These are phyloP conservation scores for Penicillium cinerascens DNA, from an alignment of 495 filamentous ascomycete genomes.

Conservation along the genomic window DNA sequence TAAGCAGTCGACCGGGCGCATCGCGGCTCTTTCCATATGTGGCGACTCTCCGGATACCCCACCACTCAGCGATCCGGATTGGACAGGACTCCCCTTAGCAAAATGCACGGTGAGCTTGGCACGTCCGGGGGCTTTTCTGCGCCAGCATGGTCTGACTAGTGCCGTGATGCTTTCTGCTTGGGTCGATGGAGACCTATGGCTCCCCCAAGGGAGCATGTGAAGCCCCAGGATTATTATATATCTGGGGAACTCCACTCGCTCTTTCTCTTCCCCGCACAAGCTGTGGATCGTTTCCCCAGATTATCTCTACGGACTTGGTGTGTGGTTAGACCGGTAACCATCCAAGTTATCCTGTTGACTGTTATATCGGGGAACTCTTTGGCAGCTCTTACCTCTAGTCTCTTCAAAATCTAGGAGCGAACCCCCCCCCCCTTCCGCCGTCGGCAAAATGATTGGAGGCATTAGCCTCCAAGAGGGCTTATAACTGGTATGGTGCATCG, in stretches of 20 bases:
- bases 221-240: too few species aligned
- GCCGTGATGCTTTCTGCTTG: conserved; percentile 13
- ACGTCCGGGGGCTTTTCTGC: conserved; percentile 9
- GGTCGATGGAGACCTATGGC: too few species aligned
- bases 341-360: too few species aligned
- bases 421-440: too few species aligned
- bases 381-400: too few species aligned
- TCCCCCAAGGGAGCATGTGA: too few species aligned
- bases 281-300: not conserved
- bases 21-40: conserved; percentile 8
- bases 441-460: conserved; percentile 10
- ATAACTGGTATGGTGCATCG: conserved; percentile 30
- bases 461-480: conserved; percentile 35
- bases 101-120: conserved; percentile 21
- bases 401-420: too few species aligned
- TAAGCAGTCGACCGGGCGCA: too few species aligned
- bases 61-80: conserved; percentile 30
- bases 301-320: not conserved
- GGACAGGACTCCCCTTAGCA: conserved; percentile 14
- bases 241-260: conserved; percentile 11
- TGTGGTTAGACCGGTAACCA: too few species aligned
- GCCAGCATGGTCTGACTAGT: conserved; percentile 13
- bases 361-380: too few species aligned
- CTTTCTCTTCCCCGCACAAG: conserved; percentile 2
- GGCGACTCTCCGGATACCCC: conserved; percentile 21